These are phyloP conservation scores for Stachybotrys echinatus DNA, from an alignment of 2,329 filamentous ascomycete genomes.

Conservation along the genomic window DNA sequence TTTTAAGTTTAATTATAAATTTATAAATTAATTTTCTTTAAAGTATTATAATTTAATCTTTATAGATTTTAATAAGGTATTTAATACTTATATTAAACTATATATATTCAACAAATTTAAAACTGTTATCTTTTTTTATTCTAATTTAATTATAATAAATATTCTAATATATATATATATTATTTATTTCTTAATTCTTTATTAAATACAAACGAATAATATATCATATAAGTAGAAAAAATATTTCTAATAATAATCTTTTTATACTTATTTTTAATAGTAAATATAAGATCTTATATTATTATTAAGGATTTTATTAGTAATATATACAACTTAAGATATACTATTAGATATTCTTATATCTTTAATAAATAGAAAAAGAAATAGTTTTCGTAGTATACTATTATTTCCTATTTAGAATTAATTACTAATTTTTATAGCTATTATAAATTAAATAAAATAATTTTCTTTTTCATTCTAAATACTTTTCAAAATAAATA, in stretches of 20 bases:
- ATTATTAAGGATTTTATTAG: background rate
- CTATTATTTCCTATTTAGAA: background rate
- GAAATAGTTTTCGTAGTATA: background rate
- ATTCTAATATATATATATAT: too few relatives aligned
- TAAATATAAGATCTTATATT: background rate
- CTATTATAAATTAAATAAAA: background rate
- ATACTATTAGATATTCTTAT: background rate
- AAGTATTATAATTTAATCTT: too few relatives aligned
- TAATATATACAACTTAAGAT: background rate
- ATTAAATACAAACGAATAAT: too few relatives aligned
- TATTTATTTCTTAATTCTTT: too few relatives aligned
- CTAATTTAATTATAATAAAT: too few relatives aligned
- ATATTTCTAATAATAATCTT: background rate
- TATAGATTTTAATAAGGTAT: too few relatives aligned
- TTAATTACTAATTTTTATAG: background rate
- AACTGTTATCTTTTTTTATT: too few relatives aligned
- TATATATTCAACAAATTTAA: too few relatives aligned
- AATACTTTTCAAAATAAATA: background rate
- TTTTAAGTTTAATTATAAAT: too few relatives aligned
- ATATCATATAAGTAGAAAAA: background rate
- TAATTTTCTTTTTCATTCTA: background rate
- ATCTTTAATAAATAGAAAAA: background rate
- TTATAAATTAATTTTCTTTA: too few relatives aligned
- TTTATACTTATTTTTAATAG: background rate
- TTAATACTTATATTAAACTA: too few relatives aligned